A percentile compares a stretch with the other conserved stretches of the same genome.
Conservation (phyloP, 192 early-diverging fungal genomes). For the Coemansia sp. region DNA sequence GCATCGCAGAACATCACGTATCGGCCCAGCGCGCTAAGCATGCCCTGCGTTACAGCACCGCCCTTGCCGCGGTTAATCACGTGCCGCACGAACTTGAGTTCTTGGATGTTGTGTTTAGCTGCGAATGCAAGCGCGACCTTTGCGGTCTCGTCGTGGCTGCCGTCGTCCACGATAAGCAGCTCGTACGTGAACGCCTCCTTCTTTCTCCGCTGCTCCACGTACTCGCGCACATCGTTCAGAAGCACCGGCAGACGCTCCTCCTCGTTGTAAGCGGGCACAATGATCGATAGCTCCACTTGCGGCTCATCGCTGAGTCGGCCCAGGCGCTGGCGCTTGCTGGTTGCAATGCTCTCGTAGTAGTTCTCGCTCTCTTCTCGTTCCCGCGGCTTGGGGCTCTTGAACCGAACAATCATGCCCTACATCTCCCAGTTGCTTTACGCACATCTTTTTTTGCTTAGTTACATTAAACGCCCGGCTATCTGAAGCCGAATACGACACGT, state of each 20-base stretch:
- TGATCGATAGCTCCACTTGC: slow-evolving; percentile 66
- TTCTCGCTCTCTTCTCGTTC: slow-evolving; percentile 55
- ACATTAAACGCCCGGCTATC: neutral
- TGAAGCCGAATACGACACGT: too few relatives aligned
- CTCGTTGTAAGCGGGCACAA: slow-evolving; percentile 95
- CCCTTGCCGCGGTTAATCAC: slow-evolving; percentile 91
- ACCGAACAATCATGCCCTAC: slow-evolving; percentile 41
- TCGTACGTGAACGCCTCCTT: slow-evolving; percentile 70
- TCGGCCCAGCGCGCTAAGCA: slow-evolving; percentile 76
- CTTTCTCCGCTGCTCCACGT: slow-evolving; percentile 59
- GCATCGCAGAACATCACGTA: slow-evolving; percentile 91
- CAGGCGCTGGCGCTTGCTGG: slow-evolving; percentile 37
- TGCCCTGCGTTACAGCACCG: slow-evolving; percentile 91
- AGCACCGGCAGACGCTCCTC: slow-evolving; percentile 78
- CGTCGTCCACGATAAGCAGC: slow-evolving; percentile 93
- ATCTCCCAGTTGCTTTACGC: too few relatives aligned
- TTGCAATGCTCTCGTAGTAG: slow-evolving; percentile 43
- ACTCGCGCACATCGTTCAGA: slow-evolving; percentile 77
- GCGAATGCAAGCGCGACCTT: slow-evolving; percentile 70
- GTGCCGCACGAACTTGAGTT: slow-evolving; percentile 75
- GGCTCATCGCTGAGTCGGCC: slow-evolving; percentile 31
- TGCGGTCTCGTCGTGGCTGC: slow-evolving; percentile 77
- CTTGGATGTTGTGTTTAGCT: slow-evolving; percentile 55
- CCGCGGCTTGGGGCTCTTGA: slow-evolving; percentile 48
- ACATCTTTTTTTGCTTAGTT: neutral